These are phyloP conservation scores for Comarum palustre DNA, from an alignment of 306 rosid species.

Conservation along the genomic window DNA sequence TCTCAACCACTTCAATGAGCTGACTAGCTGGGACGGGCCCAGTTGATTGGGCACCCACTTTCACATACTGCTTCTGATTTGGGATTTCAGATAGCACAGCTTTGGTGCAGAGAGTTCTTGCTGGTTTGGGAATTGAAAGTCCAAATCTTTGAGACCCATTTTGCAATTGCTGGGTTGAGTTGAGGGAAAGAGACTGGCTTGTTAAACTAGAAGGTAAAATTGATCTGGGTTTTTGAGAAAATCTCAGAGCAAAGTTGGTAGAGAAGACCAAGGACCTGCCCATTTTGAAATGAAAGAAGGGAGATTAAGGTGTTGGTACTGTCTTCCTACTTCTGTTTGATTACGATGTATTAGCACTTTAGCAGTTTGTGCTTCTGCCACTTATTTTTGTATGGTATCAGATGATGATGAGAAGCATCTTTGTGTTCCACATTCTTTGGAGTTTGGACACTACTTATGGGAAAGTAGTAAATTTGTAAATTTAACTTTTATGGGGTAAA, in stretches of 20 bases:
- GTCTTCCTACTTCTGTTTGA: background rate
- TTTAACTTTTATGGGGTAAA: background rate
- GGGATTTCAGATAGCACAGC: slow-evolving; percentile 54
- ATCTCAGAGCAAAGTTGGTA: slow-evolving; percentile 33
- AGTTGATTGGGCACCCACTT: slow-evolving; percentile 57
- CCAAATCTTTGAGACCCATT: slow-evolving; percentile 31
- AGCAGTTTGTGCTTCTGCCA: slow-evolving; percentile 6
- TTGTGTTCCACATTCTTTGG: slow-evolving; percentile 13
- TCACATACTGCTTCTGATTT: slow-evolving; percentile 36
- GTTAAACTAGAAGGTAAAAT: slow-evolving; percentile 17
- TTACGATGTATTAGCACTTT: background rate
- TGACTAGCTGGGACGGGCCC: slow-evolving; percentile 60
- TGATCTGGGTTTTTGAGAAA: slow-evolving; percentile 33
- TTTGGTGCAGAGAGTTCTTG: slow-evolving; percentile 27
- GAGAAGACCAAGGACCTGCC: slow-evolving; percentile 48
- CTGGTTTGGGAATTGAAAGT: slow-evolving; percentile 28
- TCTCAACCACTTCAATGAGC: slow-evolving; percentile 71
- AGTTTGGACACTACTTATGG: background rate
- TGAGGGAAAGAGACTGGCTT: slow-evolving; percentile 23
- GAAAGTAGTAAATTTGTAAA: too few species aligned
- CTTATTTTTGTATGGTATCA: slow-evolving; percentile 7
- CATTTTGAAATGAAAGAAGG: slow-evolving; percentile 20
- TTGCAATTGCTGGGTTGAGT: slow-evolving; percentile 19
- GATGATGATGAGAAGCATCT: slow-evolving; percentile 1
- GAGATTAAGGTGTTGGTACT: background rate